A percentile compares a stretch with the other conserved stretches of the same genome.
Evolutionary conservation across 108 stramenopile species (phyloP).

Genomic region (Cyclotella baltica): DNA sequence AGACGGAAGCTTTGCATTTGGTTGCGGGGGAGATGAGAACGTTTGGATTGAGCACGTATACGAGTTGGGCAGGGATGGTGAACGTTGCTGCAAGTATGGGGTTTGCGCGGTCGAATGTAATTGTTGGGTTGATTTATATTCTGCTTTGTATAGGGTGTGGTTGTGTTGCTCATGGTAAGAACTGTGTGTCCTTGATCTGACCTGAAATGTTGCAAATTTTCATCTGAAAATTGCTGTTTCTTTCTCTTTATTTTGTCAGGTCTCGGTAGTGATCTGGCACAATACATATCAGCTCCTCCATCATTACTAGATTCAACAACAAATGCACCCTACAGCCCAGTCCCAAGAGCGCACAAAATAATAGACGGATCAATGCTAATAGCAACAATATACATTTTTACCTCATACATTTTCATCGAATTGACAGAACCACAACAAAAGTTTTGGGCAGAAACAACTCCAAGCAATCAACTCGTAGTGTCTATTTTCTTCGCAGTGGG

Average conservation of each 20-base stretch:
- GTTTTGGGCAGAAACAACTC: constrained; percentile 30
- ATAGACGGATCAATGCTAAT: constrained; percentile 14
- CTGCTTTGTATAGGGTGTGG: constrained; percentile 32
- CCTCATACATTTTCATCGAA: constrained; percentile 21
- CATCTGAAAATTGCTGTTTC: constrained; percentile 5
- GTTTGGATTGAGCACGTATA: constrained; percentile 33
- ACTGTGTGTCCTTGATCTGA: too few relatives aligned
- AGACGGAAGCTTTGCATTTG: constrained; percentile 44
- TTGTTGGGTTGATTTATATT: constrained; percentile 31
- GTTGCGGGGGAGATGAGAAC: constrained; percentile 35
- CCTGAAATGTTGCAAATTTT: too few relatives aligned
- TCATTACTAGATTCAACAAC: constrained; percentile 9
- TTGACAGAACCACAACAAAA: not conserved
- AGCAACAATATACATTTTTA: constrained; percentile 24
- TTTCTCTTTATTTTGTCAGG: constrained; percentile 4
- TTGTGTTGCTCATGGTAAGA: constrained; percentile 36
- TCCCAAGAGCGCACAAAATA: constrained; percentile 18
- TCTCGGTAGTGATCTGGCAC: constrained; percentile 41
- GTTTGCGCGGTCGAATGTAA: constrained; percentile 12
- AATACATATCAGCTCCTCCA: constrained; percentile 22
- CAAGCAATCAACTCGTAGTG: constrained; percentile 39
- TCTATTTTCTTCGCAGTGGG: constrained; percentile 26
- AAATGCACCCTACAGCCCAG: constrained; percentile 26
- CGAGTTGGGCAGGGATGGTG: constrained; percentile 47
- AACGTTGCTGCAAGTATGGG: constrained; percentile 38